These are phyloP conservation scores for Pseudonitzschia multistriata DNA, from an alignment of 108 stramenopile species.

Conservation along the genomic window DNA sequence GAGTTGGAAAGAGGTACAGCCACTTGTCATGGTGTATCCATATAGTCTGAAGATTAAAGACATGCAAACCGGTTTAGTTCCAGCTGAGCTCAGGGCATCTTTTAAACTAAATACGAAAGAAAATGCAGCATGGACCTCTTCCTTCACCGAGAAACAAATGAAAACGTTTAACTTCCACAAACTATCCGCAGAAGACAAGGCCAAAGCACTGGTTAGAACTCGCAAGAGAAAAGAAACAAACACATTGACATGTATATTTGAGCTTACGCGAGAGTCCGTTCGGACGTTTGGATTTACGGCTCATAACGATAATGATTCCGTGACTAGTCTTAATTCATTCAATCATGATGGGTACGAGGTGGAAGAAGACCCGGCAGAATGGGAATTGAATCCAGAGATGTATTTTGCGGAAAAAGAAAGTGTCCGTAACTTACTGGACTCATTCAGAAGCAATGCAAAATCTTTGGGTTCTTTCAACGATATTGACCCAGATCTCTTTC, in stretches of 20 bases:
- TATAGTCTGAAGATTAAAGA: constrained; percentile 19
- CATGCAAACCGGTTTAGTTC: constrained; percentile 21
- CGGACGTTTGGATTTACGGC: background rate
- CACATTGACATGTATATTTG: constrained; percentile 18
- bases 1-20: constrained; percentile 27
- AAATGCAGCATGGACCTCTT: constrained; percentile 13
- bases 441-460: no score
- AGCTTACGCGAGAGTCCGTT: constrained; percentile 5
- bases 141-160: constrained; percentile 19
- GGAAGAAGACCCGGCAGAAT: background rate
- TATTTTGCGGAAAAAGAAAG: background rate
- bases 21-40: constrained; percentile 17
- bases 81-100: constrained; percentile 28
- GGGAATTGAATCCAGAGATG: background rate
- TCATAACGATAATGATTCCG: background rate
- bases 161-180: constrained; percentile 15
- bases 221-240: constrained; percentile 7
- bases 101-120: constrained; percentile 18
- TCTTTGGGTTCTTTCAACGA: no score
- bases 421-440: background rate
- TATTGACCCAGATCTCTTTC: no score
- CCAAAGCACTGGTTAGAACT: background rate
- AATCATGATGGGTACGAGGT: background rate
- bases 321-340: background rate
- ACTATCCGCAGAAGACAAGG: constrained; percentile 21